A percentile compares a stretch with the other conserved stretches of the same genome.
phyloP scores from a whole-genome alignment of 2,329 filamentous ascomycete species.

The Penicillium sp. region DNA sequence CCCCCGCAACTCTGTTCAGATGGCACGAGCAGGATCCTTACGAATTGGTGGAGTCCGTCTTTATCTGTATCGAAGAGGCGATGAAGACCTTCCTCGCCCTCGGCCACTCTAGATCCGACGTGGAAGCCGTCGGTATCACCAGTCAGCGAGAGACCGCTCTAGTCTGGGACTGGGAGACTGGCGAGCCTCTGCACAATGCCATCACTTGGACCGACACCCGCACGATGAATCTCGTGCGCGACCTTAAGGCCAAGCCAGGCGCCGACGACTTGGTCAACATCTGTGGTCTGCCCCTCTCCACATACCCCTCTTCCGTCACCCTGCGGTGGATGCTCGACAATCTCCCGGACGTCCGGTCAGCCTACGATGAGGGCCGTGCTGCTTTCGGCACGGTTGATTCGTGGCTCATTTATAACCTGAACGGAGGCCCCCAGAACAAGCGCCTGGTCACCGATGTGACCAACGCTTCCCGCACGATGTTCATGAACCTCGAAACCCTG shows the following conservation, averaged over 20 bases:
- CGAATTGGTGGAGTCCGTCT: slow-evolving; percentile 71
- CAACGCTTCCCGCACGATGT: slow-evolving; percentile 90
- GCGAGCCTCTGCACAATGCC: slow-evolving; percentile 76
- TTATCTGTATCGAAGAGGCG: slow-evolving; percentile 75
- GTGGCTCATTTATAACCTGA: slow-evolving; percentile 80
- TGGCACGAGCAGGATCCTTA: slow-evolving; percentile 88
- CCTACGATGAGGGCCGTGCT: slow-evolving; percentile 72
- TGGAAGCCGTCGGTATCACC: slow-evolving; percentile 78
- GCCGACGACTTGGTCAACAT: slow-evolving; percentile 67
- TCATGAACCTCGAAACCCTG: slow-evolving; percentile 80
- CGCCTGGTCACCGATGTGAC: slow-evolving; percentile 80
- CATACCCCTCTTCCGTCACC: slow-evolving; percentile 84
- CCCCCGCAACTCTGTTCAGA: slow-evolving; percentile 45
- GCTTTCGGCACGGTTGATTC: slow-evolving; percentile 85
- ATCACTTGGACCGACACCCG: slow-evolving; percentile 90
- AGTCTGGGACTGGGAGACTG: slow-evolving; percentile 78
- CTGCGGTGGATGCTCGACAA: slow-evolving; percentile 78
- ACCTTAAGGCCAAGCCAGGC: slow-evolving; percentile 65
- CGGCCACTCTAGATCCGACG: slow-evolving; percentile 65
- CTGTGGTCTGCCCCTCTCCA: slow-evolving; percentile 80
- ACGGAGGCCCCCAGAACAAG: slow-evolving; percentile 65
- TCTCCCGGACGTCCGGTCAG: slow-evolving; percentile 64
- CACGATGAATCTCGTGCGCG: slow-evolving; percentile 70
- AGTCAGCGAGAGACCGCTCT: slow-evolving; percentile 88
- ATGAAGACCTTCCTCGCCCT: slow-evolving; percentile 67